Evolutionary conservation across 192 early-diverging fungal genomes (phyloP).

Genomic region (Coemansia sp.): DNA sequence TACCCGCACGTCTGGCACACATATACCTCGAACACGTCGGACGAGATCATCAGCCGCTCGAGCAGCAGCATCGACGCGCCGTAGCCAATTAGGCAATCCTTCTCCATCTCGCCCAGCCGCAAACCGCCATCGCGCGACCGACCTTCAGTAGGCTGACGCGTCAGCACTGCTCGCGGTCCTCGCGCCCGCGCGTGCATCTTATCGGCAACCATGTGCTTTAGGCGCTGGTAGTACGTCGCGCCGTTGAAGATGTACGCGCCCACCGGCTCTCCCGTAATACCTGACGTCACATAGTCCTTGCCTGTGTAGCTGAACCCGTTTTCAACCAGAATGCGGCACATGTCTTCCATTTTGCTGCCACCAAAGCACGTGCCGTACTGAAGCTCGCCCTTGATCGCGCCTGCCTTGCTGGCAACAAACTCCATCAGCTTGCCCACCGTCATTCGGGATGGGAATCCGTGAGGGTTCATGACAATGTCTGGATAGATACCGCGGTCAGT

Average conservation of each 20-base stretch:
- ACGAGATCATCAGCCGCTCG: slow-evolving; percentile 89
- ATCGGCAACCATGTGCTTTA: slow-evolving; percentile 99
- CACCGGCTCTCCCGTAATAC: slow-evolving; percentile 84
- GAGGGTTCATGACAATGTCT: slow-evolving; percentile 99
- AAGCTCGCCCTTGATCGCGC: slow-evolving; percentile 83
- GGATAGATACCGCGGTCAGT: slow-evolving; percentile 84
- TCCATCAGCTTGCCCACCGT: slow-evolving; percentile 99
- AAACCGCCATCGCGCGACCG: slow-evolving; percentile 94
- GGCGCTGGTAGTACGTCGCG: slow-evolving; percentile 93
- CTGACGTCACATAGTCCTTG: slow-evolving; percentile 94
- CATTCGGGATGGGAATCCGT: slow-evolving; percentile 98
- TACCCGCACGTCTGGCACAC: slow-evolving; percentile 89
- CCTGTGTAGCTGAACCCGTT: slow-evolving; percentile 95
- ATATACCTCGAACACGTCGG: slow-evolving; percentile 90
- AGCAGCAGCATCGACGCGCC: slow-evolving; percentile 90
- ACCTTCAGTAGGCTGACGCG: slow-evolving; percentile 96
- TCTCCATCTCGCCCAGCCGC: slow-evolving; percentile 97
- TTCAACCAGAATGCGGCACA: slow-evolving; percentile 88
- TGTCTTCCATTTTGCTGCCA: slow-evolving; percentile 92
- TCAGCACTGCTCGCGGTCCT: slow-evolving; percentile 87
- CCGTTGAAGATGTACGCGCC: slow-evolving; percentile 97
- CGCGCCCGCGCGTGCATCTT: slow-evolving; percentile 96
- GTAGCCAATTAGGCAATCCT: slow-evolving; percentile 97
- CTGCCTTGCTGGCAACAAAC: slow-evolving; percentile 92
- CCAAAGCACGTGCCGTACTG: slow-evolving; percentile 98